Evolutionary conservation across 2,329 filamentous ascomycete species (phyloP), one percentile per base, ranked within the genome.

Genomic region (Penicillium sp.): DNA sequence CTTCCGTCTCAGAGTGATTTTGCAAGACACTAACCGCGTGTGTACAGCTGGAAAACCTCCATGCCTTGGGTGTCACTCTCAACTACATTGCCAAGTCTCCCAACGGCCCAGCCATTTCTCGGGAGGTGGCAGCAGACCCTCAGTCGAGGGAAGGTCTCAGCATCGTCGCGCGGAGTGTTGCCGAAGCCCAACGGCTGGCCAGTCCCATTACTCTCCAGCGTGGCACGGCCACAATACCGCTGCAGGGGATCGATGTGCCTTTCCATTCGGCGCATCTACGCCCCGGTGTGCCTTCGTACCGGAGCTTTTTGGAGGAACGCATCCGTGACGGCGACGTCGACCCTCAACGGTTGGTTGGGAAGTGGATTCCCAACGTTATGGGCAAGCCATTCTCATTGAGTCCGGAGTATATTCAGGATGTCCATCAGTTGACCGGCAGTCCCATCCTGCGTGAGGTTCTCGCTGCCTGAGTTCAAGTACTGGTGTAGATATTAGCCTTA

Each of bases 191-290:
- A 10, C 31, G 31, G 7, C 31, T 31, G 7, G 7, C 31, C 31
- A 31, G 31, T 10, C 31, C 31, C 31, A 31, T 31, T 2, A 31
- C 31, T 31, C 31, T 31, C 31, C 31, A 31, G 31, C 90, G 93
- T 67, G 94, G 94, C 17, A 95, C 94, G 72, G 94, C 94, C 31
- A 96, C 93, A 11, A 96, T 97, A 68, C 94, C 94, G 42, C 89
- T 98, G 62, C 90, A 90, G 72, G 94, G 94, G 59, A 94, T 53
- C 20, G 50, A 98, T 71, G 94, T 97, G 73, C 94, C 94, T 37
- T 98, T 98, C 89, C 94, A 98, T 84, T 94, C 90, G 14, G 34
- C 50, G 20, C 35, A 37, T 37, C 50, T 53, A 38, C 50, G 34
- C 12, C n/a, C 34, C 35, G 50, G 50, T 10, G 50, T 53, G 50